Conservation (phyloP, 371 early-diverging fungal genomes). For the Apophysomyces variabilis region DNA sequence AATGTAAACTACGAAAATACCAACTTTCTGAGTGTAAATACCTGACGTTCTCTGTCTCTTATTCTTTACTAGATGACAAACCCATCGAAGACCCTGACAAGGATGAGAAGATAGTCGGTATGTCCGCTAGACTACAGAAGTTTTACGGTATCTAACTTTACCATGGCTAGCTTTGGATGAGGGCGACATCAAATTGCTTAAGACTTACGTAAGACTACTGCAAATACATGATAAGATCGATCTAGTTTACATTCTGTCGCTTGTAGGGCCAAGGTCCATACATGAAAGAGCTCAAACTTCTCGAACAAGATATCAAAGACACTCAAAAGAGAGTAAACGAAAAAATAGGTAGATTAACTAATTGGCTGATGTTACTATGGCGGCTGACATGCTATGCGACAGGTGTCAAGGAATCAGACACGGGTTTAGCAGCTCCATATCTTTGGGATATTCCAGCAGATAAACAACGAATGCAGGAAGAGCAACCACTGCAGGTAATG, state of each 20-base stretch:
- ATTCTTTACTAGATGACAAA: slow-evolving; percentile 70
- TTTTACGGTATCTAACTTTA: slow-evolving; percentile 14
- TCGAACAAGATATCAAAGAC: slow-evolving; percentile 94
- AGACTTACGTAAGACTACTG: slow-evolving; percentile 75
- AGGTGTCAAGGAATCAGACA: slow-evolving; percentile 99
- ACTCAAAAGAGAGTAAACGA: slow-evolving; percentile 96
- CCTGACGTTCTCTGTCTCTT: not conserved
- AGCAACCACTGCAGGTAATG: slow-evolving; percentile 94
- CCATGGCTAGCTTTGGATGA: slow-evolving; percentile 82
- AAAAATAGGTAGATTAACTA: slow-evolving; percentile 78
- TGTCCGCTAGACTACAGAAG: slow-evolving; percentile 11
- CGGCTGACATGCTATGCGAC: not conserved
- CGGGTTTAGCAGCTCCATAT: slow-evolving; percentile 99
- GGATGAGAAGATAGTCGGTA: slow-evolving; percentile 92
- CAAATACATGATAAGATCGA: too few relatives aligned
- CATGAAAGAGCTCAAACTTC: slow-evolving; percentile 87
- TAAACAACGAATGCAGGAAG: slow-evolving; percentile 95
- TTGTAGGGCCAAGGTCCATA: slow-evolving; percentile 96
- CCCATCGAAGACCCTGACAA: slow-evolving; percentile 74
- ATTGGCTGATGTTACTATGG: not conserved
- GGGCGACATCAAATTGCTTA: slow-evolving; percentile 94
- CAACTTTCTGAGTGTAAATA: not conserved
- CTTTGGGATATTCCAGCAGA: slow-evolving; percentile 99
- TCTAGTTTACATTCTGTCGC: slow-evolving; percentile 6
- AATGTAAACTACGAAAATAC: slow-evolving; percentile 66